phyloP scores from a whole-genome alignment of 441 rosid genomes.

The Bruguiera hainesii region DNA sequence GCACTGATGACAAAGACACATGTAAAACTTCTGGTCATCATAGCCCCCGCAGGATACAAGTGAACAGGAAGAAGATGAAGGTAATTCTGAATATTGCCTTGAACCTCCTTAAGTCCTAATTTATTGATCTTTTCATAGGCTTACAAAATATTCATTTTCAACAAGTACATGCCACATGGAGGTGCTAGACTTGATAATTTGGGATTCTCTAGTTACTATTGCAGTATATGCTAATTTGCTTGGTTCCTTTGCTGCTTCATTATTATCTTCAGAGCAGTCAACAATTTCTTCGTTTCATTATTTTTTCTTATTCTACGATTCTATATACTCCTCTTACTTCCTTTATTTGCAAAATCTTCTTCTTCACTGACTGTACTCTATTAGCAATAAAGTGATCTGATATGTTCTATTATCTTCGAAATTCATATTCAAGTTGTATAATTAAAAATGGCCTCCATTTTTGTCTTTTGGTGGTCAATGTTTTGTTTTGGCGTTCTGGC shows the following conservation, averaged over 20 bases:
- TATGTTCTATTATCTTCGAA: too few species aligned
- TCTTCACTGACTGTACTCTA: too few species aligned
- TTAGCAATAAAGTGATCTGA: too few species aligned
- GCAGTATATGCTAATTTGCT: not conserved
- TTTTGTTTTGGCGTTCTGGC: constrained; percentile 10
- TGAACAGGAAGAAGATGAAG: constrained; percentile 68
- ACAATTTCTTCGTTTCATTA: not conserved
- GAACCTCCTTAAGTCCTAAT: not conserved
- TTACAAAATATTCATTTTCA: constrained; percentile 3
- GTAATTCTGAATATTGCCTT: constrained; percentile 22
- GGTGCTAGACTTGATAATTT: constrained; percentile 1
- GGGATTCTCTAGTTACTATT: not conserved
- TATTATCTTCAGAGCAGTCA: not conserved
- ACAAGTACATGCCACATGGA: not conserved
- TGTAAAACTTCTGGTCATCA: constrained; percentile 38
- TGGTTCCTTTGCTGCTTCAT: not conserved
- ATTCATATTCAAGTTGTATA: not conserved
- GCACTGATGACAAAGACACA: constrained; percentile 23
- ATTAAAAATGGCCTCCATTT: not conserved
- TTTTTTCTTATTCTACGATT: not conserved
- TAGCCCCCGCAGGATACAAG: constrained; percentile 40
- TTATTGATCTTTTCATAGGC: not conserved
- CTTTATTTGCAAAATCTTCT: not conserved
- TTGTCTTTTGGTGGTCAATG: constrained; percentile 1
- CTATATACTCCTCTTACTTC: not conserved